Percentiles rank a stretch among this genome's conserved stretches.
Evolutionary conservation across 1,284 basidiomycete species (phyloP).

Genomic region (Ganoderma multipileum): DNA sequence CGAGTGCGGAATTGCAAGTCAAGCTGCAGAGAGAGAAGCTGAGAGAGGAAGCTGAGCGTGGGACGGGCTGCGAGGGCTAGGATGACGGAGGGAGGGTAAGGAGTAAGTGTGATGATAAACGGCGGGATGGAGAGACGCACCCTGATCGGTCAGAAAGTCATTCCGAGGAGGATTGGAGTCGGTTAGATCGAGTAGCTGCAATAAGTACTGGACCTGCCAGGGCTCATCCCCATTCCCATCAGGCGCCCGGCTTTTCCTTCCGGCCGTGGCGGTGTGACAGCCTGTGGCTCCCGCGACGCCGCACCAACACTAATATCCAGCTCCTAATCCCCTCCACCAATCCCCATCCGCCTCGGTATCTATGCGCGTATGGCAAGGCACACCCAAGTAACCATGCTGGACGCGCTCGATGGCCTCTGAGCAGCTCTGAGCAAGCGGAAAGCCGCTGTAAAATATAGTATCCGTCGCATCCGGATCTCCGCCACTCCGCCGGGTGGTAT

Average conservation of each 20-base stretch:
- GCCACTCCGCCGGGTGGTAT: not conserved
- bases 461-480: not conserved
- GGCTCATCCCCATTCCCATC: not conserved
- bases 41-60: not conserved
- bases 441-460: not conserved
- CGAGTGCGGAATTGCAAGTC: not conserved
- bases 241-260: not conserved
- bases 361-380: not conserved
- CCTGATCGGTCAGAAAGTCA: not conserved
- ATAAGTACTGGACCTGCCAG: conserved; percentile 1
- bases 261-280: not conserved
- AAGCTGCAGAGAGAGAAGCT: not conserved
- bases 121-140: not conserved
- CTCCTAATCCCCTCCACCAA: not conserved
- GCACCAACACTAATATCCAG: not conserved
- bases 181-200: not conserved
- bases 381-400: not conserved
- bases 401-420: not conserved
- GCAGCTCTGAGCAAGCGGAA: not conserved
- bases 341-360: not conserved
- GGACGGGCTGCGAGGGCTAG: not conserved
- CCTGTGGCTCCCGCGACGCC: not conserved
- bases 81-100: not conserved
- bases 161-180: not conserved
- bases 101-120: not conserved